phyloP scores from a whole-genome alignment of 306 rosid genomes.

The Quercus robur region DNA sequence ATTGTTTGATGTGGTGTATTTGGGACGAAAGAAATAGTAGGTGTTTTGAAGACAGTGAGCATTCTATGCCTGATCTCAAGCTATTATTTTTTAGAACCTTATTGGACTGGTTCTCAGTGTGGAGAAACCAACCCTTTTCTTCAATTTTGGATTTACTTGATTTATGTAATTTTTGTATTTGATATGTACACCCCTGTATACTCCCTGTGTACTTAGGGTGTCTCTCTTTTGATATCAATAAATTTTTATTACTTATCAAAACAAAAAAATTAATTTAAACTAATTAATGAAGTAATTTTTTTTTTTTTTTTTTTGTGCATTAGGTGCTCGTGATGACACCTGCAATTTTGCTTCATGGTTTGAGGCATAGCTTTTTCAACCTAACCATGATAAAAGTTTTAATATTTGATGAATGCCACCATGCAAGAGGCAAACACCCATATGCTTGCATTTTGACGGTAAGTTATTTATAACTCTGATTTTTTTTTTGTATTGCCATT shows the following conservation, averaged over 20 bases:
- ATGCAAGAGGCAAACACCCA: slow-evolving; percentile 61
- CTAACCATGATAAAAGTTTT: slow-evolving; percentile 73
- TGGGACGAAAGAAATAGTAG: no score
- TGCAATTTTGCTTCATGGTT: slow-evolving; percentile 54
- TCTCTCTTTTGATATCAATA: no score
- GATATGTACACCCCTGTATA: no score
- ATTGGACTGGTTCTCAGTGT: no score
- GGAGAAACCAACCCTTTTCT: no score
- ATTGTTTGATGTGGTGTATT: no score
- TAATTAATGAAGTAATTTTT: neutral
- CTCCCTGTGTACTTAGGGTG: no score
- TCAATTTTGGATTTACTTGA: no score
- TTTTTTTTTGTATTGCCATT: neutral
- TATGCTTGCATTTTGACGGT: slow-evolving; percentile 80
- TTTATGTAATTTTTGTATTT: no score
- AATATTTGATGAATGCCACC: slow-evolving; percentile 89
- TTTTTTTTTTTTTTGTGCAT: neutral
- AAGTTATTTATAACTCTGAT: slow-evolving; percentile 27
- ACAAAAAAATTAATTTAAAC: neutral
- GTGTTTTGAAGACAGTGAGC: no score
- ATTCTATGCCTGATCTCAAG: no score
- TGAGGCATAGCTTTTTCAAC: slow-evolving; percentile 68
- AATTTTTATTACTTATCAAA: neutral
- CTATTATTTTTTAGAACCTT: no score
- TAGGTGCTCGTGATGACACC: slow-evolving; percentile 94